These are phyloP conservation scores for Pleurozium schreberi DNA, from an alignment of 225 moss, liverwort and hornwort genomes.

Conservation along the genomic window DNA sequence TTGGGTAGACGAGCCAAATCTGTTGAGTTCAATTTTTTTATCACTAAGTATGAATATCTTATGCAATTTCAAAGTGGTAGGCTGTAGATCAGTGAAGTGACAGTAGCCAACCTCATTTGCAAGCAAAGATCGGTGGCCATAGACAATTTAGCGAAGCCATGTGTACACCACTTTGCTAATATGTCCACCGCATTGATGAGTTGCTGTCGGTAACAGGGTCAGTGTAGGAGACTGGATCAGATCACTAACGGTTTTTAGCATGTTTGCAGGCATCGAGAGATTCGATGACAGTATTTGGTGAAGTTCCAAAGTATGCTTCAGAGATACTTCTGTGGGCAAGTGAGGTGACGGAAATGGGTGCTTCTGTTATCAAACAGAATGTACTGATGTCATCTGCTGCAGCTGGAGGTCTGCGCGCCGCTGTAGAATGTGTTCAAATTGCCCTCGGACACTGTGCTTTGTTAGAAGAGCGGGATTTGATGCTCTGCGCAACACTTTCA, in stretches of 20 bases:
- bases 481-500: conserved; percentile 52
- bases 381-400: conserved; percentile 32
- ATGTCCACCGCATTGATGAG: background rate
- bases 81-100: background rate
- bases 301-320: conserved; percentile 27
- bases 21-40: background rate
- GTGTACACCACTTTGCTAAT: background rate
- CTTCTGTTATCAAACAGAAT: conserved; percentile 23
- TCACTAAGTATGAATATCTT: background rate
- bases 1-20: background rate
- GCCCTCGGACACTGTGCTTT: conserved; percentile 41
- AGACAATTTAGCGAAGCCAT: background rate
- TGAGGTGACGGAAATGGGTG: conserved; percentile 30
- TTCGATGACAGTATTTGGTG: conserved; percentile 41
- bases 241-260: background rate
- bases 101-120: background rate
- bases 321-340: conserved; percentile 31
- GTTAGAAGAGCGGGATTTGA: conserved; percentile 30
- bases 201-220: background rate
- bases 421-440: conserved; percentile 48
- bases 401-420: conserved; percentile 32
- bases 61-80: background rate
- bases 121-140: background rate
- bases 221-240: background rate
- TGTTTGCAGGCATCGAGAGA: conserved; percentile 40